Conservation (phyloP, 2,329 filamentous ascomycete genomes). For the Tolypocladium endophyticum region DNA sequence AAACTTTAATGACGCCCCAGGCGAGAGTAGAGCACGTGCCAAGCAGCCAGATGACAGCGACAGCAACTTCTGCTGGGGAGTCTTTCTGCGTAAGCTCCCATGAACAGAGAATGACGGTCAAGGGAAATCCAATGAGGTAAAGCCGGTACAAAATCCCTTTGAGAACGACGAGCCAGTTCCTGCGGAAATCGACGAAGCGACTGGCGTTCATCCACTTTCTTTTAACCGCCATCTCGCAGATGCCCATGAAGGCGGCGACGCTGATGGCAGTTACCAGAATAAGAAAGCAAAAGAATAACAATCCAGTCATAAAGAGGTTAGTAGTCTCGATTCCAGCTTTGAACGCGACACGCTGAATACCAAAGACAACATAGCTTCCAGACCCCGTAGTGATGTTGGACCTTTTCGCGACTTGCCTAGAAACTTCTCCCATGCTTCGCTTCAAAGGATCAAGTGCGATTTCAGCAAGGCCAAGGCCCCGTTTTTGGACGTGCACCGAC, state of each 20-base stretch:
- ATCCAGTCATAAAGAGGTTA: constrained; percentile 86
- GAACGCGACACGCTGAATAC: constrained; percentile 84
- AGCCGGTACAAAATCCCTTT: constrained; percentile 91
- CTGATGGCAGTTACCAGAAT: constrained; percentile 62
- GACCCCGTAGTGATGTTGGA: constrained; percentile 41
- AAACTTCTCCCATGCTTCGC: constrained; percentile 43
- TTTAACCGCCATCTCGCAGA: constrained; percentile 67
- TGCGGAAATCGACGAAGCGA: constrained; percentile 86
- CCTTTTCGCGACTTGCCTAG: constrained; percentile 37
- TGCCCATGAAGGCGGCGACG: constrained; percentile 69
- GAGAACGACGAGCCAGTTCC: constrained; percentile 84
- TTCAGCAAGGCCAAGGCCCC: constrained; percentile 29
- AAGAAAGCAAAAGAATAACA: constrained; percentile 82
- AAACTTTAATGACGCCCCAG: constrained; percentile 86
- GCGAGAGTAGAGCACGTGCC: constrained; percentile 66
- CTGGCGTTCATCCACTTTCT: constrained; percentile 69
- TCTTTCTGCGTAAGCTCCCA: constrained; percentile 88
- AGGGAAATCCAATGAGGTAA: constrained; percentile 81
- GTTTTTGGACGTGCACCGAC: constrained; percentile 76
- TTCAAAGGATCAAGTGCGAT: constrained; percentile 33
- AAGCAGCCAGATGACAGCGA: constrained; percentile 82
- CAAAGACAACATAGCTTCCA: constrained; percentile 56
- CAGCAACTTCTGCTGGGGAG: constrained; percentile 73
- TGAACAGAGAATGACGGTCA: constrained; percentile 80
- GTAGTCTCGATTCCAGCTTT: constrained; percentile 65